Percentiles rank a stretch among this genome's conserved stretches.
These are phyloP conservation scores for Trichoderma parareesei DNA, from an alignment of 495 filamentous ascomycete genomes.

Conservation along the genomic window DNA sequence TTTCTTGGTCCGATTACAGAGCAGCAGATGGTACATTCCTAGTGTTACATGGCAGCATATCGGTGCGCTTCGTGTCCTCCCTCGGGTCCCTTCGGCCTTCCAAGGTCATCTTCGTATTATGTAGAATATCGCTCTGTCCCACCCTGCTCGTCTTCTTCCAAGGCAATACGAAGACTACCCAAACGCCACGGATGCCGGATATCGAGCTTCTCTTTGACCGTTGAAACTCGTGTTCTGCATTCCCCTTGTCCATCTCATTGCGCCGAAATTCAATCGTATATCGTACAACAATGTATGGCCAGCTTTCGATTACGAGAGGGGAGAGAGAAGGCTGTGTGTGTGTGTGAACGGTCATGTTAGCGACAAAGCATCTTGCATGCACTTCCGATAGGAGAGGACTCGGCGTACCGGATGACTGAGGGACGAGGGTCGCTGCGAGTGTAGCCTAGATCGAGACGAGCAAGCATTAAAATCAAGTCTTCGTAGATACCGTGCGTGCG, in stretches of 20 bases:
- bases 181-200: slow-evolving; percentile 8
- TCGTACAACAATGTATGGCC: slow-evolving; percentile 15
- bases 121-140: background rate
- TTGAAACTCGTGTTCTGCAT: background rate
- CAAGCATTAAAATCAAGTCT: slow-evolving; percentile 18
- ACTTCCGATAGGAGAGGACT: background rate
- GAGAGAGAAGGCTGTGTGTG: slow-evolving; percentile 56
- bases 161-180: background rate
- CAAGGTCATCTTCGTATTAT: background rate
- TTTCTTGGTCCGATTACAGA: slow-evolving; percentile 1
- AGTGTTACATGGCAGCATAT: slow-evolving; percentile 5
- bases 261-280: background rate
- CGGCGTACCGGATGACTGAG: slow-evolving; percentile 76
- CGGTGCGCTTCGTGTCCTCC: background rate
- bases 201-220: background rate
- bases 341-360: background rate
- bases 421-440: slow-evolving; percentile 87
- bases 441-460: slow-evolving; percentile 55
- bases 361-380: background rate
- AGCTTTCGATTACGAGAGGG: slow-evolving; percentile 45
- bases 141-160: background rate
- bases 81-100: background rate
- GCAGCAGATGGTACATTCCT: slow-evolving; percentile 1
- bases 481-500: slow-evolving; percentile 13
- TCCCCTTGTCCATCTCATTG: background rate